Evolutionary conservation across 1,284 basidiomycete genomes (phyloP), one percentile per base, ranked within the genome.

Genomic region (Pterulicium gracile): DNA sequence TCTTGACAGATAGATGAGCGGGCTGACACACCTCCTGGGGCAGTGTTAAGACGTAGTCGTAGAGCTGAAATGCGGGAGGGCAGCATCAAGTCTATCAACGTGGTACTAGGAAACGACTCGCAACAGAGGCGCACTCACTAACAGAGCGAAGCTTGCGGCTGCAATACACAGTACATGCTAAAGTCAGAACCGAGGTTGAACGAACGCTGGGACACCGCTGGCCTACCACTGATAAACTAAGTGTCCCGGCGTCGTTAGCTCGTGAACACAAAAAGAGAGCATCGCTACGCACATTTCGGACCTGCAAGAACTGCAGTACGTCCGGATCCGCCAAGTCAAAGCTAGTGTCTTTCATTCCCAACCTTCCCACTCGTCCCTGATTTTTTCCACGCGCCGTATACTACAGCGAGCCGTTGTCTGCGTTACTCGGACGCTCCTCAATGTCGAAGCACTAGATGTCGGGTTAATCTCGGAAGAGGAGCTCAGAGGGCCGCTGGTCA

Each of bases 291-390:
- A 39, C 36, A 17, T 39, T 39, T 39, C 36, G 5, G 7, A 39
- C 15, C 15, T 39, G 36, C 5, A 39, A 5, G 15, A 39, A 39
- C 7, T 7, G 4, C n/a, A 39, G 36, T 7, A 39, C 36, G 15
- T 39, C 36, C 7, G 36, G 36, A 39, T 39, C 19, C n/a, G 36
- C 19, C 15, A 39, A 17, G 36, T 39, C 36, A 39, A 7, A 39
- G 15, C 19, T 39, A 13, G 36, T 39, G 15, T 39, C 36, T 39
- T 39, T 39, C 36, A 39, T 39, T 39, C n/a, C n/a, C n/a, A n/a
- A n/a, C n/a, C n/a, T n/a, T n/a, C n/a, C n/a, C n/a, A n/a, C n/a
- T n/a, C n/a, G n/a, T n/a, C n/a, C n/a, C n/a, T n/a, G n/a, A n/a
- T n/a, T n/a, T n/a, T n/a, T n/a, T n/a, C n/a, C n/a, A n/a, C n/a